Base-by-base conservation (phyloP, 495 filamentous ascomycete species). In the Aspergillus mulundensis region DNA sequence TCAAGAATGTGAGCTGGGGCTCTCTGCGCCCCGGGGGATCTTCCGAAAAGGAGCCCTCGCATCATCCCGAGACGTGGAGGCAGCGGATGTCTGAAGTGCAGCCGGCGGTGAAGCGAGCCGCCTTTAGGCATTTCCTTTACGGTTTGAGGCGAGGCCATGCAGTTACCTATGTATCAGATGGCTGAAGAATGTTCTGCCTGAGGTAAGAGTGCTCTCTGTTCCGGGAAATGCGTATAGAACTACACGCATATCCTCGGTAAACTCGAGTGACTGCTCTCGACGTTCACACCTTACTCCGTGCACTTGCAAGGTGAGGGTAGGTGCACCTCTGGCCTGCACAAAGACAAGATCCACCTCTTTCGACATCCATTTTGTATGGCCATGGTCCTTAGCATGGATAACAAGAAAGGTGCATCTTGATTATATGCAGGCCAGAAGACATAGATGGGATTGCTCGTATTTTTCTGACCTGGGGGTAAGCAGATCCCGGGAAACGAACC, bases 1-100 rank as follows among this genome's bases (percentile, higher is more conserved):
- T 28, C n/a, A 60, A 42, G 59, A 60, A 61, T 65, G 59, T 56
- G 57, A 54, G 30, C 38, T 40, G 12, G 11, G 10, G 16, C 23
- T 41, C 38, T 25, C 30, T 43, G 39, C 19, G 23, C 20, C 23
- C 42, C 20, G 48, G 44, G 30, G 23, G 48, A 41, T 25, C 21
- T 56, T 49, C 54, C 53, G 47, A 50, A 40, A 58, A 50, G 54
- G 53, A 55, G 16, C 38, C 36, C 46, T 50, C 40, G 43, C 54
- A 56, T 45, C 24, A 18, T 23, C 28, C 32, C 42, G 18, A 50
- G 48, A 34, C 20, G 32, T 50, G 34, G 34, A 16, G 30, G 28
- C 46, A 21, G n/a, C 46, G 18, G 43, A 56, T 41, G 53, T 39
- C n/a, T 36, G 41, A 39, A 42, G 8, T 56, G 21, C 53, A 50